Evolutionary conservation across 2,329 filamentous ascomycete genomes (phyloP).

Genomic region (Aspergillus bombycis): DNA sequence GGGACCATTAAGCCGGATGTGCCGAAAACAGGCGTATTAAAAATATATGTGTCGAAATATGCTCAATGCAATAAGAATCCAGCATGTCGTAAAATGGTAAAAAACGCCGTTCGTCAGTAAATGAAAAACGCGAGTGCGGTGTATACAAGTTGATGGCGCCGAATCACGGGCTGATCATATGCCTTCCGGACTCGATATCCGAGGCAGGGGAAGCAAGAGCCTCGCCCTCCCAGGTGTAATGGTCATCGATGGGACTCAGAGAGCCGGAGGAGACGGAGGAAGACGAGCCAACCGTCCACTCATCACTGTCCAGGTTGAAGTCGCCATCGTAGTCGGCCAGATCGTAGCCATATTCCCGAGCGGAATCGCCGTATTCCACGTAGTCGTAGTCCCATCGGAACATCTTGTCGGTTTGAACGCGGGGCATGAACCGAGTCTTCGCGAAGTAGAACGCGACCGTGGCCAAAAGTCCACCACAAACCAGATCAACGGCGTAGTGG

Average conservation of each 20-base stretch:
- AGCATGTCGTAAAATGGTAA: conserved; percentile 41
- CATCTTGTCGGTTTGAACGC: conserved; percentile 79
- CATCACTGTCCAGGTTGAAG: conserved; percentile 71
- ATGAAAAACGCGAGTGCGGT: conserved; percentile 33
- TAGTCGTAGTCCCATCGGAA: conserved; percentile 97
- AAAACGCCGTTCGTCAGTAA: conserved; percentile 39
- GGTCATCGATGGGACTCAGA: conserved; percentile 64
- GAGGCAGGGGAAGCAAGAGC: conserved; percentile 38
- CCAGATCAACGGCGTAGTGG: conserved; percentile 93
- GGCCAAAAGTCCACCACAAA: conserved; percentile 79
- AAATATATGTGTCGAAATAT: conserved; percentile 42
- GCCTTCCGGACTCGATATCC: conserved; percentile 45
- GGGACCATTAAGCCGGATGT: conserved; percentile 19
- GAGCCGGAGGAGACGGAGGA: conserved; percentile 72
- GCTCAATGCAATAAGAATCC: conserved; percentile 41
- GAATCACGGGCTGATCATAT: conserved; percentile 26
- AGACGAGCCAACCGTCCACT: conserved; percentile 87
- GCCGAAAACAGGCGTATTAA: conserved; percentile 36
- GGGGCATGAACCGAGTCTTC: conserved; percentile 78
- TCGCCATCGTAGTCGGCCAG: conserved; percentile 61
- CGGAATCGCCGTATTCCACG: conserved; percentile 76
- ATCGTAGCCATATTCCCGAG: conserved; percentile 55
- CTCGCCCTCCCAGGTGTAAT: conserved; percentile 50
- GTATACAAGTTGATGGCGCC: conserved; percentile 25
- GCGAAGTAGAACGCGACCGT: conserved; percentile 80